Base-by-base conservation (phyloP, 768 basidiomycete species). In the Boletus subparvulus region DNA sequence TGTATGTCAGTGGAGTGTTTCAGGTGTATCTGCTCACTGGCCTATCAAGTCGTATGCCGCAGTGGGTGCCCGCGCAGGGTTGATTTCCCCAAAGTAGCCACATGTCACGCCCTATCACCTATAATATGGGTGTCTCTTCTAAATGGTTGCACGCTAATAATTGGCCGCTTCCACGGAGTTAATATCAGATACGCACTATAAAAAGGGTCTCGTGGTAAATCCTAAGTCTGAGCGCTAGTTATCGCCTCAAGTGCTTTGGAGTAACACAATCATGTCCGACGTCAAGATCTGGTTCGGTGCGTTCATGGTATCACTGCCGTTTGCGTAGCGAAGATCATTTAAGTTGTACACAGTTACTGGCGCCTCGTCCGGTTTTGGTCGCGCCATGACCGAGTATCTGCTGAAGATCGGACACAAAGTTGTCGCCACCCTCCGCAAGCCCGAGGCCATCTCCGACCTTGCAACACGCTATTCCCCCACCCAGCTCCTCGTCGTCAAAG, bases 361-460 rank as follows among this genome's bases (percentile, higher is more conserved):
- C 13, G 61, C 73, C 6, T 74, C 74, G 3, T 68, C 74, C 12
- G 76, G 79, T 17, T 72, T 80, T 49, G 77, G 78, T 8, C 69
- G 69, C 3, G 52, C 58, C 14, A 65, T 74, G 53, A 65, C 68
- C 12, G 73, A 77, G 54, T 33, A 54, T 21, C 70, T 69, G 32
- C 73, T 80, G 40, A 47, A 50, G 32, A 59, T 61, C 3, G 76
- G 78, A 14, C 70, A 76, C 56, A 73, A 61, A 11, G 78, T 71
- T 35, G 63, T 77, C 48, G 79, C 81, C 14, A 77, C 78, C n/a
- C 67, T 77, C 13, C 78, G 78, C 52, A 73, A 64, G 30, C 75
- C 76, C 10, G 68, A 62, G 7, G 65, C 52, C 16, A 62, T 80
- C 42, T 59, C 59, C 9, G 66, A 68, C 36, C 67, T 76, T 11